These are phyloP conservation scores for Scheffersomyces ergatensis DNA, from an alignment of 805 yeast species.

Conservation along the genomic window DNA sequence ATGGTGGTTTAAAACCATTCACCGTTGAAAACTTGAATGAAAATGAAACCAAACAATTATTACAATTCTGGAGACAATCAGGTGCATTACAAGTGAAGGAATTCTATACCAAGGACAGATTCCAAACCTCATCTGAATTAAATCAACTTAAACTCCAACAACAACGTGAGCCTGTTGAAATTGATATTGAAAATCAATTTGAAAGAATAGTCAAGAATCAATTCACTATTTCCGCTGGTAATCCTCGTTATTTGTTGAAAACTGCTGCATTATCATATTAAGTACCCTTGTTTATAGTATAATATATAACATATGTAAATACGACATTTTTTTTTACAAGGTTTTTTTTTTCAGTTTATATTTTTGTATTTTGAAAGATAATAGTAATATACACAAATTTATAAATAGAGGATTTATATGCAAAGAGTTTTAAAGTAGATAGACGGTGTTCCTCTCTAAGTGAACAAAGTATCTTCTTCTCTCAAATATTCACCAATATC, in stretches of 20 bases:
- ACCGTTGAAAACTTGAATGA: slow-evolving; percentile 25
- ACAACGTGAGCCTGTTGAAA: slow-evolving; percentile 6
- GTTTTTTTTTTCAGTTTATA: no score
- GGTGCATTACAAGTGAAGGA: slow-evolving; percentile 34
- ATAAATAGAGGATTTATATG: background rate
- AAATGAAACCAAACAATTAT: slow-evolving; percentile 26
- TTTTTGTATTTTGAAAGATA: no score
- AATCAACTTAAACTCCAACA: slow-evolving; percentile 2
- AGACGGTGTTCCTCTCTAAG: no score
- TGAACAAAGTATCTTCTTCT: slow-evolving; percentile 94
- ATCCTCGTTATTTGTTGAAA: slow-evolving; percentile 35
- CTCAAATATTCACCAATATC: slow-evolving; percentile 97
- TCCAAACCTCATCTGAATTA: slow-evolving; percentile 8
- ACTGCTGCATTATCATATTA: slow-evolving; percentile 25
- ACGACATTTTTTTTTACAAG: no score
- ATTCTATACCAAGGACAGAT: slow-evolving; percentile 25
- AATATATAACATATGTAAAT: no score
- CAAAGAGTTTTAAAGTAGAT: no score
- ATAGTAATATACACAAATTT: slow-evolving; percentile 1
- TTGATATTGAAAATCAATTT: slow-evolving; percentile 23
- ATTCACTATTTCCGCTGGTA: slow-evolving; percentile 37
- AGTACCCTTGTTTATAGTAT: no score
- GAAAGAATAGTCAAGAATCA: slow-evolving; percentile 25
- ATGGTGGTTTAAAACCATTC: slow-evolving; percentile 30
- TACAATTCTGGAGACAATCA: slow-evolving; percentile 27